Evolutionary conservation across 257 asterid genomes (phyloP).

Genomic region (Capsicum rhomboideum): DNA sequence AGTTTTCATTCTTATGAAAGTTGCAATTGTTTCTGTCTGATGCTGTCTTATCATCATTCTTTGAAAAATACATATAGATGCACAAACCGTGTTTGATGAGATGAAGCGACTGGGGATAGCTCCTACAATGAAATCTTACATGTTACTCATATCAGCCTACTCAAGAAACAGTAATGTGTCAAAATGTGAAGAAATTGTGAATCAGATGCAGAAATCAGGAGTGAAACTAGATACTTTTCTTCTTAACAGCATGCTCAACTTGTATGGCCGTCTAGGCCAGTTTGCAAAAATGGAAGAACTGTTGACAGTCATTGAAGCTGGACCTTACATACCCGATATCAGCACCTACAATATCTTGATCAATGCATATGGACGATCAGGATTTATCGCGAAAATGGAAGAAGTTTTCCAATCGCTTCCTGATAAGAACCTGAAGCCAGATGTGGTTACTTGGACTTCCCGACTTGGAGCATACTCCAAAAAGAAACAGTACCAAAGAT

Average conservation of each 20-base stretch:
- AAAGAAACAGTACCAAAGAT: constrained; percentile 54
- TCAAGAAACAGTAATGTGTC: constrained; percentile 46
- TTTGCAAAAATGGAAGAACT: constrained; percentile 72
- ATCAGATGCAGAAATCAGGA: constrained; percentile 46
- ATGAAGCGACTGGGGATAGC: constrained; percentile 62
- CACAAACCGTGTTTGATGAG: constrained; percentile 68
- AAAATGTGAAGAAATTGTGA: constrained; percentile 63
- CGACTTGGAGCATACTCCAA: constrained; percentile 71
- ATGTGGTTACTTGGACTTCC: constrained; percentile 72
- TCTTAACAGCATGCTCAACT: constrained; percentile 60
- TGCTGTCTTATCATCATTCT: background rate
- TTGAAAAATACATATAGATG: constrained; percentile 23
- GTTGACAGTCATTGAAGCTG: constrained; percentile 37
- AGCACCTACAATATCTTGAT: constrained; percentile 78
- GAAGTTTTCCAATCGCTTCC: constrained; percentile 43
- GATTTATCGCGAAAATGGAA: constrained; percentile 68
- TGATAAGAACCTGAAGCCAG: constrained; percentile 44
- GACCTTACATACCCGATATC: constrained; percentile 44
- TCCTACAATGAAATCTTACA: constrained; percentile 82
- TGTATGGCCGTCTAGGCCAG: constrained; percentile 75
- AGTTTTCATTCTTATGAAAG: background rate
- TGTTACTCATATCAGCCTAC: constrained; percentile 69
- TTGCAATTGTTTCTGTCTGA: background rate
- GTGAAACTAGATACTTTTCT: constrained; percentile 57
- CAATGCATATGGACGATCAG: constrained; percentile 63